These are phyloP conservation scores for Candida boidinii DNA, from an alignment of 805 yeast species.

Conservation along the genomic window DNA sequence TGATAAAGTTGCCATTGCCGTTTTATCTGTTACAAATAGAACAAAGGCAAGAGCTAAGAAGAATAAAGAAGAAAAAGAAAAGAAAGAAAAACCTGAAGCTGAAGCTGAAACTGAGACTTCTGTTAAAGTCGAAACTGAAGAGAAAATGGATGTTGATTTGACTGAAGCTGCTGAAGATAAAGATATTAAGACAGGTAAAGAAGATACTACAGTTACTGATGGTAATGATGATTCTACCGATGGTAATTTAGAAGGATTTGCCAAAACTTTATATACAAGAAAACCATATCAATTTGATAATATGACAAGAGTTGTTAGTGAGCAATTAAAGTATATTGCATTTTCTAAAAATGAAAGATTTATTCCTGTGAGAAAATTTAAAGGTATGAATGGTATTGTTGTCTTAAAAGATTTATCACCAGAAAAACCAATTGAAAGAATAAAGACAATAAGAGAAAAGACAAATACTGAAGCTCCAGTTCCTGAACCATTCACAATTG, in stretches of 20 bases:
- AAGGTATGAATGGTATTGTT: constrained; percentile 61
- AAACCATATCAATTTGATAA: constrained; percentile 67
- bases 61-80: constrained; percentile 38
- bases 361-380: constrained; percentile 73
- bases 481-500: constrained; percentile 62
- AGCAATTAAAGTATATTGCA: constrained; percentile 76
- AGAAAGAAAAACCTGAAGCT: constrained; percentile 37
- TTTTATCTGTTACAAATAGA: constrained; percentile 84
- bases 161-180: constrained; percentile 10
- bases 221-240: constrained; percentile 18
- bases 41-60: constrained; percentile 86
- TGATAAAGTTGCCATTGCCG: constrained; percentile 88
- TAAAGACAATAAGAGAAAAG: constrained; percentile 79
- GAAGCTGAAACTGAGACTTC: constrained; percentile 17
- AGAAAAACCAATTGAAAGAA: constrained; percentile 50
- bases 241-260: constrained; percentile 17
- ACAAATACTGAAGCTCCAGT: constrained; percentile 66
- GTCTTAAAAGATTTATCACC: constrained; percentile 60
- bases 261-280: constrained; percentile 42
- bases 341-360: constrained; percentile 70
- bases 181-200: constrained; percentile 10
- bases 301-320: constrained; percentile 82
- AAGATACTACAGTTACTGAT: background rate
- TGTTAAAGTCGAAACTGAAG: constrained; percentile 15
- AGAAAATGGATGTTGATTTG: constrained; percentile 33